phyloP scores from a whole-genome alignment of 2,329 filamentous ascomycete species.

The Nemania sp. region DNA sequence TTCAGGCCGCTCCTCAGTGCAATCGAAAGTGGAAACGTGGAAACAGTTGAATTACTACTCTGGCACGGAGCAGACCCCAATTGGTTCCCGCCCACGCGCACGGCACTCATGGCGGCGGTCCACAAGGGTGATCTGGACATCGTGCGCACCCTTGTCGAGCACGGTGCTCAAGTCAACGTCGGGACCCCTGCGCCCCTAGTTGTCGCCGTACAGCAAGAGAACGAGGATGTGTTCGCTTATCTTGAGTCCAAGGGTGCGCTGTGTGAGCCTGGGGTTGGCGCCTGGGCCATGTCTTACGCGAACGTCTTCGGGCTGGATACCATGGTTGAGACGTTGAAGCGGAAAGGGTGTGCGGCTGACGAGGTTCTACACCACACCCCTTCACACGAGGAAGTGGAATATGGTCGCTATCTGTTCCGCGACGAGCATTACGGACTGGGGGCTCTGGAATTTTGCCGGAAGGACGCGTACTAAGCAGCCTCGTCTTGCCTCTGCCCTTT shows the following conservation, averaged over 20 bases:
- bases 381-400: slow-evolving; percentile 24
- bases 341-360: slow-evolving; percentile 7
- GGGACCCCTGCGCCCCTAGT: slow-evolving; percentile 28
- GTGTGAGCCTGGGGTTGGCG: slow-evolving; percentile 11
- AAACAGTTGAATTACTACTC: slow-evolving; percentile 25
- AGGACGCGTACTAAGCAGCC: slow-evolving; percentile 10
- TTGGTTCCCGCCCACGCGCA: slow-evolving; percentile 26
- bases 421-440: slow-evolving; percentile 25
- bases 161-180: slow-evolving; percentile 27
- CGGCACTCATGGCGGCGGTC: slow-evolving; percentile 27
- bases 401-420: slow-evolving; percentile 27
- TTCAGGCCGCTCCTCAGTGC: slow-evolving; percentile 28
- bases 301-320: slow-evolving; percentile 24
- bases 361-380: slow-evolving; percentile 25
- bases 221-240: slow-evolving; percentile 22
- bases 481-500: background rate
- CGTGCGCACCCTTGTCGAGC: slow-evolving; percentile 27
- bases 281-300: slow-evolving; percentile 30
- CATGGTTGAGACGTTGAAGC: slow-evolving; percentile 19
- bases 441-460: slow-evolving; percentile 24
- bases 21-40: slow-evolving; percentile 26
- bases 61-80: slow-evolving; percentile 30
- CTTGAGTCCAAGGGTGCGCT: slow-evolving; percentile 21
- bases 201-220: slow-evolving; percentile 29
- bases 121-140: slow-evolving; percentile 26